phyloP scores from a whole-genome alignment of 495 filamentous ascomycete species.

The Aspergillus taichungensis region DNA sequence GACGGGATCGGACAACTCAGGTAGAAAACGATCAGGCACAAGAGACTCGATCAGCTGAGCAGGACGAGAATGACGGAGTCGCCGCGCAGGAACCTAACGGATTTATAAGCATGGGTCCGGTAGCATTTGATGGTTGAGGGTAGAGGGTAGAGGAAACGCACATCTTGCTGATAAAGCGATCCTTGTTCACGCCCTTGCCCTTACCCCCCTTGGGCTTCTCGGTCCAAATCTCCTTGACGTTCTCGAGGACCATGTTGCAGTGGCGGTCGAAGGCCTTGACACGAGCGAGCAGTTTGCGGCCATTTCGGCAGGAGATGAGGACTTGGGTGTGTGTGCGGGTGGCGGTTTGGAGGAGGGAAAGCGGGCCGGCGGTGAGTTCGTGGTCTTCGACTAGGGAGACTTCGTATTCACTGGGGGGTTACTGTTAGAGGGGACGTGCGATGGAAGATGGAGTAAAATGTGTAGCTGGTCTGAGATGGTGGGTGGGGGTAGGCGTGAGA shows the following conservation, averaged over 20 bases:
- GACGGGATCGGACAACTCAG: too few species aligned
- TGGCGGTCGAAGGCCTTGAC: constrained; percentile 90
- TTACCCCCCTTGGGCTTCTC: constrained; percentile 87
- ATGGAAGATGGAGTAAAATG: not conserved
- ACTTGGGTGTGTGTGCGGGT: constrained; percentile 83
- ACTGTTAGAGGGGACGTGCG: not conserved
- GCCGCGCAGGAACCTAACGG: constrained; percentile 78
- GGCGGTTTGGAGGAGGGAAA: constrained; percentile 87
- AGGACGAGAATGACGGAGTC: constrained; percentile 92
- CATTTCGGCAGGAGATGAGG: constrained; percentile 82
- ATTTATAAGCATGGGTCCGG: not conserved
- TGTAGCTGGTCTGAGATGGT: constrained; percentile 7
- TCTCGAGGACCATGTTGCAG: constrained; percentile 97
- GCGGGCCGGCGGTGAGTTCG: constrained; percentile 76
- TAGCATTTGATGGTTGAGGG: not conserved
- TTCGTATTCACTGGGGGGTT: constrained; percentile 67
- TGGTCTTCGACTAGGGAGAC: constrained; percentile 80
- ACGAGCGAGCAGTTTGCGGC: constrained; percentile 72
- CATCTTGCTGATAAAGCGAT: constrained; percentile 98
- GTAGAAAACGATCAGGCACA: not conserved
- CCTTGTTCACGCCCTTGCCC: constrained; percentile 90
- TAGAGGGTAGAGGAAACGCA: constrained; percentile 35
- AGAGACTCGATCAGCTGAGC: constrained; percentile 52
- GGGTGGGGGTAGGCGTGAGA: not conserved
- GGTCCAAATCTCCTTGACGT: constrained; percentile 99